Base-by-base conservation (phyloP, 805 yeast species). In the Sungouiella blattae region DNA sequence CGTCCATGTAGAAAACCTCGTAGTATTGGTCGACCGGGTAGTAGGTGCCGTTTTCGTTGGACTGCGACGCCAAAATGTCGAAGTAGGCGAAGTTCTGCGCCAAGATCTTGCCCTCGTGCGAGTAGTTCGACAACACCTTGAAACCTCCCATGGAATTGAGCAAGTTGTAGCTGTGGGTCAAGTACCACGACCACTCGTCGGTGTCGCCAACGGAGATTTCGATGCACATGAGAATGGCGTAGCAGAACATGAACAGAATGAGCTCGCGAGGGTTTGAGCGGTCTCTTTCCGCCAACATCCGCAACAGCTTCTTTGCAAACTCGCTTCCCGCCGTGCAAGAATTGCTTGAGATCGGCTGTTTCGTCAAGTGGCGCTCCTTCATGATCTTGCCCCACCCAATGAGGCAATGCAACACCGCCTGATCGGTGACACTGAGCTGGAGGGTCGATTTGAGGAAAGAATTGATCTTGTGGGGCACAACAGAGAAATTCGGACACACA, bases 141-240 rank as follows among this genome's bases (percentile, higher is more conserved):
- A 42, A 37, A 5, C 49, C 49, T 4, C 41, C 42, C 41, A 33
- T 40, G 4, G 30, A 13, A 23, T 40, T 40, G 13, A 45, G 35
- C 29, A 43, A 18, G 24, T 39, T 25, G 17, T 30, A 37, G 20
- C 45, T 36, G 5, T 36, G 20, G 5, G 39, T 40, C 7, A 45
- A 30, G 27, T 26, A 36, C 13, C 18, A 18, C 26, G 26, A 24
- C 50, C 49, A 43, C 9, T 30, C 35, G 20, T 33, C 26, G 16
- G 41, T 34, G 22, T 60, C 66, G 6, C 71, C 71, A 2, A 62
- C 55, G 8, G 65, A 53, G 6, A 65, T 54, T 29, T 63, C 60
- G 6, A 57, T 44, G 6, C 67, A 60, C 40, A 63, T 50, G 7
- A 55, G 32, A 11, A 59, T 50, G 16, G 55, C 46, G 30, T 53